Conservation (phyloP, 108 stramenopile species). For the Fragilaria radians region DNA sequence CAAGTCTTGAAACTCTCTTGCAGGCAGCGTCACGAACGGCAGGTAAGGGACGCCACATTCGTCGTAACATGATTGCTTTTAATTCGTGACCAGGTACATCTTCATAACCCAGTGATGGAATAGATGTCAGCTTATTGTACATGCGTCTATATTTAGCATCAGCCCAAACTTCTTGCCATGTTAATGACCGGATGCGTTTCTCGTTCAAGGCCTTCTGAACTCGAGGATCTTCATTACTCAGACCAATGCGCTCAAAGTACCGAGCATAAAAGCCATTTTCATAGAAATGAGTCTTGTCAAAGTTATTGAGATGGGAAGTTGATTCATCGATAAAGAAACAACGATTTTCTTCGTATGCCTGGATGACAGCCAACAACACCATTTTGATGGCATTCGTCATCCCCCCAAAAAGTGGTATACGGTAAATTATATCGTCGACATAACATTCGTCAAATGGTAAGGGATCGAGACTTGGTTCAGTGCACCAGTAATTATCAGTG, state of each 20-base stretch:
- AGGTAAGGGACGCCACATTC: neutral
- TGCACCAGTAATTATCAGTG: too few relatives aligned
- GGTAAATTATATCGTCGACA: neutral
- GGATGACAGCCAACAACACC: neutral
- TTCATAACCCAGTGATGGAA: neutral
- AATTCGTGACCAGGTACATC: neutral
- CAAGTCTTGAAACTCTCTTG: neutral
- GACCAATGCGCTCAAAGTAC: neutral
- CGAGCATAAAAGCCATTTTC: neutral
- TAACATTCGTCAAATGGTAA: neutral
- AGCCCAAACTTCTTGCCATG: neutral
- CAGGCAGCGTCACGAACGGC: neutral
- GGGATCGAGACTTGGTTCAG: neutral
- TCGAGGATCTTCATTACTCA: neutral
- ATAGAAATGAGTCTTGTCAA: neutral
- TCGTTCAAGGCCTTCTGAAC: neutral
- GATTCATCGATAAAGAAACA: neutral
- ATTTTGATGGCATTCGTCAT: neutral
- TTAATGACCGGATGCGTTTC: neutral
- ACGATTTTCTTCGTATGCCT: neutral
- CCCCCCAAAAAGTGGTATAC: neutral
- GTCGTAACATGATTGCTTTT: neutral
- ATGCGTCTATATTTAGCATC: neutral
- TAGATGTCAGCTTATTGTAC: neutral
- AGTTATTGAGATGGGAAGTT: neutral